phyloP scores from a whole-genome alignment of 495 filamentous ascomycete species.

The Lasiosphaeris hirsuta region DNA sequence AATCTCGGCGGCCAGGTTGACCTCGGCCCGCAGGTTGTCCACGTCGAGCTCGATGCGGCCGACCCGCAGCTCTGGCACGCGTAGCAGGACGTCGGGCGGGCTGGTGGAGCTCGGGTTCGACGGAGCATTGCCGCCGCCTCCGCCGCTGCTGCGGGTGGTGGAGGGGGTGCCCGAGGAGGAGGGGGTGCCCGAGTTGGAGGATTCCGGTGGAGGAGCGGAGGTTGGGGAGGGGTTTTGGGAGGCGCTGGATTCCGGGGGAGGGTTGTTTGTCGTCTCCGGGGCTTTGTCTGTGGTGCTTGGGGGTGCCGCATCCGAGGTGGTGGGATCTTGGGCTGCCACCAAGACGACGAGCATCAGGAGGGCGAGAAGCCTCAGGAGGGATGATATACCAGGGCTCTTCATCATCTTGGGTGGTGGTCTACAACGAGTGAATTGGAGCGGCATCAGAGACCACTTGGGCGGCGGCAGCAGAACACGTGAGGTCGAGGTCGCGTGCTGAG shows the following conservation, averaged over 20 bases:
- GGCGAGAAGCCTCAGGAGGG: constrained; percentile 20
- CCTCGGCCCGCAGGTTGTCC: constrained; percentile 50
- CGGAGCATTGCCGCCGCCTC: constrained; percentile 9
- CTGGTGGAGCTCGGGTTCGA: constrained; percentile 14
- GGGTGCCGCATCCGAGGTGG: constrained; percentile 2
- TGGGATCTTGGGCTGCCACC: constrained; percentile 24
- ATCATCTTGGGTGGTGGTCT: constrained; percentile 27
- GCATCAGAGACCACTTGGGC: not conserved
- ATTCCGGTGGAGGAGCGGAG: not conserved
- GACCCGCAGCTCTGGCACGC: constrained; percentile 52
- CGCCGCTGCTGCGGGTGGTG: constrained; percentile 4
- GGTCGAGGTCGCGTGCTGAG: not conserved
- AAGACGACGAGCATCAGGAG: constrained; percentile 19
- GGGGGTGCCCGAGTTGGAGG: not conserved
- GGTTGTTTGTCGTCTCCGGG: constrained; percentile 1
- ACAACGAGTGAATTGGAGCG: constrained; percentile 22
- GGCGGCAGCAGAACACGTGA: not conserved
- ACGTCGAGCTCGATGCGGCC: constrained; percentile 55
- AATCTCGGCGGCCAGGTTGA: constrained; percentile 55
- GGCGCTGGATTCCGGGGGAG: constrained; percentile 12
- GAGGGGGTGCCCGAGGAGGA: constrained; percentile 8
- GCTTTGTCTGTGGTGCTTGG: constrained; percentile 17
- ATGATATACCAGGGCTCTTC: constrained; percentile 16
- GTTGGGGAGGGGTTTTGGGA: not conserved
- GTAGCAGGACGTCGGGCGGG: constrained; percentile 53